Conservation (phyloP, 441 rosid species). For the Capsella rubella region DNA sequence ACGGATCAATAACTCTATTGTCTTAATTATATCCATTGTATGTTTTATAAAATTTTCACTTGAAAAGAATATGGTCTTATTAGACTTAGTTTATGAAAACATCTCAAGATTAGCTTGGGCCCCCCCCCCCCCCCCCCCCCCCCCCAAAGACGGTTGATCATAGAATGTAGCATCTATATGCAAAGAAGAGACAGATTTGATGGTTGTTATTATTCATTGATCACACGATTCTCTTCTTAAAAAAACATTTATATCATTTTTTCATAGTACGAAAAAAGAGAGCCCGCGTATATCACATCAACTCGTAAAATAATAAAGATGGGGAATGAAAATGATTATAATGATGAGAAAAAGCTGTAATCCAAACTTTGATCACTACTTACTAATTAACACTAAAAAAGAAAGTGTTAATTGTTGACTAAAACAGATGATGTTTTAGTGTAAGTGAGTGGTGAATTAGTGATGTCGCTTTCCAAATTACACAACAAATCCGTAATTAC, state of each 20-base stretch:
- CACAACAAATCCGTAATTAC: slow-evolving; percentile 30
- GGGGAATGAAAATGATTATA: slow-evolving; percentile 19
- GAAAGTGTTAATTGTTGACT: slow-evolving; percentile 43
- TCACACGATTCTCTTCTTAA: slow-evolving; percentile 30
- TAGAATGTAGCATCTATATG: slow-evolving; percentile 15
- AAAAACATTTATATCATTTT: neutral
- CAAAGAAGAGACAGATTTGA: slow-evolving; percentile 42
- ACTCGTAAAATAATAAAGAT: neutral
- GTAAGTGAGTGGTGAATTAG: slow-evolving; percentile 36
- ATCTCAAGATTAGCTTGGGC: too few species aligned
- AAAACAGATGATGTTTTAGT: slow-evolving; percentile 32
- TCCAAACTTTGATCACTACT: slow-evolving; percentile 3
- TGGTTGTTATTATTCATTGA: slow-evolving; percentile 40
- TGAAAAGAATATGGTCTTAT: too few species aligned
- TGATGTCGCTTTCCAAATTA: slow-evolving; percentile 25
- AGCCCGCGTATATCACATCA: slow-evolving; percentile 35
- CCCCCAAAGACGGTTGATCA: neutral
- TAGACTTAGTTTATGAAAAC: too few species aligned
- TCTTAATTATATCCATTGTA: too few species aligned
- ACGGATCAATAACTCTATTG: too few species aligned
- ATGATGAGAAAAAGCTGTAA: slow-evolving; percentile 36
- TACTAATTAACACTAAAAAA: slow-evolving; percentile 22
- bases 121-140: too few species aligned
- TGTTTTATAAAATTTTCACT: too few species aligned
- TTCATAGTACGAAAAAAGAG: slow-evolving; percentile 1